Percentiles rank a stretch among this genome's conserved stretches.
phyloP scores from a whole-genome alignment of 371 early-diverging fungal genomes.

The Massospora cicadina region DNA sequence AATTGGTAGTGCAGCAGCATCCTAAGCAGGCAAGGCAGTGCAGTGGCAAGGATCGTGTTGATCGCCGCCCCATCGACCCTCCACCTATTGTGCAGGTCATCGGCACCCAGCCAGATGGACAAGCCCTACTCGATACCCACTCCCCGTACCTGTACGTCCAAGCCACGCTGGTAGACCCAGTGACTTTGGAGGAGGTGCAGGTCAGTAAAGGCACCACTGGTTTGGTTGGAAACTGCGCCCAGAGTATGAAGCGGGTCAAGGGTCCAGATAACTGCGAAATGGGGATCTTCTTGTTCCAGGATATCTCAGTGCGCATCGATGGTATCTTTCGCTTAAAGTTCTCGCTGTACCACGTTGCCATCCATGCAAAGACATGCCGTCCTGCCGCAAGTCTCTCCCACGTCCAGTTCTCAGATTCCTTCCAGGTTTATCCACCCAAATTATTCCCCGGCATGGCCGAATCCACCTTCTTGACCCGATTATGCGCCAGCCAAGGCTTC shows the following conservation, averaged over 20 bases:
- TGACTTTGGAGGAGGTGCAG: neutral
- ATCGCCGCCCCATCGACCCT: slow-evolving; percentile 86
- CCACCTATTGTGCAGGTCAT: slow-evolving; percentile 76
- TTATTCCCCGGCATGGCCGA: slow-evolving; percentile 7
- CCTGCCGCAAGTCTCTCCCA: neutral
- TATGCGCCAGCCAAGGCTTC: slow-evolving; percentile 1
- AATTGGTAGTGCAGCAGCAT: slow-evolving; percentile 24
- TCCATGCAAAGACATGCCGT: neutral
- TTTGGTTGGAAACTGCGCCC: neutral
- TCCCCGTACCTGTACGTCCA: slow-evolving; percentile 4
- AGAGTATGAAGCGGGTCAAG: slow-evolving; percentile 24
- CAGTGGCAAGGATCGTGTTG: slow-evolving; percentile 36
- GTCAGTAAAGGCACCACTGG: neutral
- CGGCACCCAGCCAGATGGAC: slow-evolving; percentile 29
- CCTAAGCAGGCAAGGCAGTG: slow-evolving; percentile 31
- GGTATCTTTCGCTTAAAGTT: slow-evolving; percentile 77
- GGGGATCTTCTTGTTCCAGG: slow-evolving; percentile 91
- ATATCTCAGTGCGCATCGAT: slow-evolving; percentile 79
- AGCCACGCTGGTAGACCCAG: neutral
- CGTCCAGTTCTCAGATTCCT: neutral
- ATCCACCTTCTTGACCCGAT: slow-evolving; percentile 5
- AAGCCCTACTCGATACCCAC: neutral
- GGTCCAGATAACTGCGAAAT: slow-evolving; percentile 69
- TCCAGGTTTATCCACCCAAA: slow-evolving; percentile 4
- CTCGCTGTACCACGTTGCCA: slow-evolving; percentile 49